Percentiles rank a stretch among this genome's conserved stretches.
Evolutionary conservation across 768 basidiomycete species (phyloP).

Genomic region (Porpolomopsis calyptriformis): DNA sequence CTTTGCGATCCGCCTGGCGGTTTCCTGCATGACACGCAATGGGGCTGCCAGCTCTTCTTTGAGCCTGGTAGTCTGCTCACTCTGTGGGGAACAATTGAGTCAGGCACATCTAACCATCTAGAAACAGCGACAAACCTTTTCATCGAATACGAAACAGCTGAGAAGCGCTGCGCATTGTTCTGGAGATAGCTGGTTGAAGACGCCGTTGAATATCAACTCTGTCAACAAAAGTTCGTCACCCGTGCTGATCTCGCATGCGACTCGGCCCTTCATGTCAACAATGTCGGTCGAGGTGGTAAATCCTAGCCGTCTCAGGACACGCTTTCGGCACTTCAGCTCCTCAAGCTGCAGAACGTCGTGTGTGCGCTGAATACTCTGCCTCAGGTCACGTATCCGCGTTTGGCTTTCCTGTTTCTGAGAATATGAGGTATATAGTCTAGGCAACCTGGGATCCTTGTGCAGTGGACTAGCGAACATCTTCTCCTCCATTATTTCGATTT

Average conservation of each 20-base stretch:
- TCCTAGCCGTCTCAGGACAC: conserved; percentile 82
- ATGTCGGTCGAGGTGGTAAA: conserved; percentile 87
- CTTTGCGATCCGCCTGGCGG: conserved; percentile 91
- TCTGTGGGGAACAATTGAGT: conserved; percentile 32
- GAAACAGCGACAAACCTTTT: conserved; percentile 52
- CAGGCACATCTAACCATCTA: not conserved
- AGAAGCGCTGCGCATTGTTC: conserved; percentile 91
- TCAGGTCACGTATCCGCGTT: conserved; percentile 61
- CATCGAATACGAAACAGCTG: conserved; percentile 95
- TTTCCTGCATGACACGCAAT: conserved; percentile 89
- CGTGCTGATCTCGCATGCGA: conserved; percentile 96
- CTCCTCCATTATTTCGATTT: conserved; percentile 84
- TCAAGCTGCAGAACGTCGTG: conserved; percentile 92
- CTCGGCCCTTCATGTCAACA: conserved; percentile 95
- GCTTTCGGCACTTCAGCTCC: conserved; percentile 91
- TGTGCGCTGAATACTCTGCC: conserved; percentile 80
- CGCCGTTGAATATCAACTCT: conserved; percentile 94
- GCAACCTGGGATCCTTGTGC: conserved; percentile 66
- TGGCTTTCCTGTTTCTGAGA: conserved; percentile 63
- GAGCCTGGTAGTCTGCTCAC: conserved; percentile 74
- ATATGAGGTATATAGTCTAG: conserved; percentile 74
- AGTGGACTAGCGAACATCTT: conserved; percentile 74
- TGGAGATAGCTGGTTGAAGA: conserved; percentile 80
- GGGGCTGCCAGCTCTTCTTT: conserved; percentile 93
- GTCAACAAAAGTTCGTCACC: conserved; percentile 95